phyloP scores from a whole-genome alignment of 2,329 filamentous ascomycete genomes.

The Tolypocladium cylindrosporum region DNA sequence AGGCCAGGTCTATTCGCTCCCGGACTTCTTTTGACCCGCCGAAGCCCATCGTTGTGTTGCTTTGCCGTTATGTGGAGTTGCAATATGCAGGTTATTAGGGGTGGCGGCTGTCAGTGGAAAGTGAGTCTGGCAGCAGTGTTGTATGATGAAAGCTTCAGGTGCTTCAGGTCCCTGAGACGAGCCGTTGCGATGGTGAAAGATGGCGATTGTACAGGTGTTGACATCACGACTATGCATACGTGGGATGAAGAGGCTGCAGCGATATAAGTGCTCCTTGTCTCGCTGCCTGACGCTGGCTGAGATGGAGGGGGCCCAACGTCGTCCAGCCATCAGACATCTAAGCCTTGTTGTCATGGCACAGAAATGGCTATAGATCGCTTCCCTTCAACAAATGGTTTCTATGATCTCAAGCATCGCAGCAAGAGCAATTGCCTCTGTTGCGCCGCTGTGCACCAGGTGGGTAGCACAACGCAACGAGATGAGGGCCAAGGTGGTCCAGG shows the following conservation, averaged over 20 bases:
- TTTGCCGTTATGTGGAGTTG: no score
- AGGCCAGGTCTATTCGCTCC: not conserved
- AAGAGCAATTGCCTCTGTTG: no score
- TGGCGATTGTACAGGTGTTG: no score
- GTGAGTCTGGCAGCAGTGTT: not conserved
- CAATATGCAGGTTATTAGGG: no score
- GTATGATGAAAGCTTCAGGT: not conserved
- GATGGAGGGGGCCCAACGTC: not conserved
- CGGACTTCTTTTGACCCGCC: not conserved
- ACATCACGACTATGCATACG: not conserved
- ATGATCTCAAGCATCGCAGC: not conserved
- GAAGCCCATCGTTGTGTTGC: not conserved
- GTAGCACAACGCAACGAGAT: not conserved
- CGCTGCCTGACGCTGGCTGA: not conserved
- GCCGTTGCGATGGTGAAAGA: not conserved
- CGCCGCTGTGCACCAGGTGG: not conserved
- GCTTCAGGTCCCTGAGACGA: not conserved
- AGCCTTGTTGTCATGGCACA: not conserved
- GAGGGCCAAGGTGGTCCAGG: no score
- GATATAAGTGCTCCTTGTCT: not conserved
- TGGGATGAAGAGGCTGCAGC: no score
- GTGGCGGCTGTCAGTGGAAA: no score
- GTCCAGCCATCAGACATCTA: not conserved
- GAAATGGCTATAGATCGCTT: not conserved
- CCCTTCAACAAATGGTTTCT: not conserved